These are phyloP conservation scores for Lactarius vividus DNA, from an alignment of 768 basidiomycete genomes.

Conservation along the genomic window DNA sequence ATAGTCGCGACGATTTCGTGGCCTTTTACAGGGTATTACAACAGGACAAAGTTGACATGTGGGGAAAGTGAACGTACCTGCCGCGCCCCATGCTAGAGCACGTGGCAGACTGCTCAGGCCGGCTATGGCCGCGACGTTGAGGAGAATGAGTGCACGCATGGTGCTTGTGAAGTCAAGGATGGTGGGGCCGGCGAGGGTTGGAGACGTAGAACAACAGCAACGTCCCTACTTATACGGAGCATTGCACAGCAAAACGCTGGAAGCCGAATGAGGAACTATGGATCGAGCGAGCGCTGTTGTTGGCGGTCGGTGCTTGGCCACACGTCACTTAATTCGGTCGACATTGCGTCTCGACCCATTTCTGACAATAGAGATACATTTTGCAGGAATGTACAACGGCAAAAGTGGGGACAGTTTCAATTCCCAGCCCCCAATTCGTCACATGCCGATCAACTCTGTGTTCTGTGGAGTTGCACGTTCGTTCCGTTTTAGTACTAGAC, in stretches of 20 bases:
- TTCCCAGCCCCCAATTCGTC: background rate
- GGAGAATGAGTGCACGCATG: slow-evolving; percentile 2
- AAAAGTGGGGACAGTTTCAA: too few species aligned
- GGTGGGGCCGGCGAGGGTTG: background rate
- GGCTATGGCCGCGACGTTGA: background rate
- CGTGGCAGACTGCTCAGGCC: background rate
- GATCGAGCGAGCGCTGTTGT: background rate
- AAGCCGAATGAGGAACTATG: background rate
- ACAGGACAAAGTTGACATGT: background rate
- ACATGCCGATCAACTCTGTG: background rate
- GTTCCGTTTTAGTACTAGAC: background rate
- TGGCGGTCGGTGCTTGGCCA: background rate
- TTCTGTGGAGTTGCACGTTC: background rate
- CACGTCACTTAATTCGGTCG: background rate
- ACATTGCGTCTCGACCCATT: too few species aligned
- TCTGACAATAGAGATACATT: background rate
- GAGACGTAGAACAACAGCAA: background rate
- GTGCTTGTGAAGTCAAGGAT: background rate
- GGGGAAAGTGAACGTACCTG: background rate
- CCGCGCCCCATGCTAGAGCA: slow-evolving; percentile 22
- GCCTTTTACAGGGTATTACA: slow-evolving; percentile 40
- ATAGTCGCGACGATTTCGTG: slow-evolving; percentile 94
- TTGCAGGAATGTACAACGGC: background rate
- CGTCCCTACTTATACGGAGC: background rate
- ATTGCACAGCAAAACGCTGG: background rate